phyloP scores from a whole-genome alignment of 75 land plant species.

The Cunninghamia lanceolata region DNA sequence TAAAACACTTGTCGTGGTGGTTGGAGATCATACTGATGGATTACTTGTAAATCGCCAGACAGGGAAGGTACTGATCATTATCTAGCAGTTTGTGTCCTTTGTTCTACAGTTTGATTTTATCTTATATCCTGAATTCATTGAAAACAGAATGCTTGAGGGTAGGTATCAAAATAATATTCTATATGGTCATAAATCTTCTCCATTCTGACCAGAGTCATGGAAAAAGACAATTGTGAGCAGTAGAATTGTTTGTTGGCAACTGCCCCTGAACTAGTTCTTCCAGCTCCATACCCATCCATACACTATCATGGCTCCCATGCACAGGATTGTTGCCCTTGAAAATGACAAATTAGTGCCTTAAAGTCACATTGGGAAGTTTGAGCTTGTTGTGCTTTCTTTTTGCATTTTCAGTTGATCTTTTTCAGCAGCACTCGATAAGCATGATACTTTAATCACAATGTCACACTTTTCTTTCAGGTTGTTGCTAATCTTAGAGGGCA shows the following conservation, averaged over 20 bases:
- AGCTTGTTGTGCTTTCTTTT: background rate
- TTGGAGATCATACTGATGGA: slow-evolving; percentile 71
- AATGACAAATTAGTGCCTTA: background rate
- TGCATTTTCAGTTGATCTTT: background rate
- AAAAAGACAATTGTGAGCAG: background rate
- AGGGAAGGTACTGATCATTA: slow-evolving; percentile 55
- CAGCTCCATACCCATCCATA: background rate
- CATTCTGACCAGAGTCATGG: background rate
- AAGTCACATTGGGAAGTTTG: background rate
- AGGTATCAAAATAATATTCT: background rate
- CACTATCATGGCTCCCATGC: background rate
- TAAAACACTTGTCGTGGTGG: slow-evolving; percentile 54
- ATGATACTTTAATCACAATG: background rate
- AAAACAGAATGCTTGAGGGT: background rate
- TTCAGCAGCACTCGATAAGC: background rate
- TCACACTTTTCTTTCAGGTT: slow-evolving; percentile 32
- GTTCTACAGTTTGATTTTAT: background rate
- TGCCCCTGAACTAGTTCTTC: background rate
- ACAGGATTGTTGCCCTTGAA: background rate
- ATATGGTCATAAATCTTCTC: background rate
- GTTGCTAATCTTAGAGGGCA: slow-evolving; percentile 57
- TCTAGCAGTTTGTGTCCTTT: background rate
- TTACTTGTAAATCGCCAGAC: slow-evolving; percentile 58
- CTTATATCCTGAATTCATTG: background rate
- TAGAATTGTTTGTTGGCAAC: background rate